Conservation (phyloP, 2,329 filamentous ascomycete genomes). For the Orbilia oligospora region DNA sequence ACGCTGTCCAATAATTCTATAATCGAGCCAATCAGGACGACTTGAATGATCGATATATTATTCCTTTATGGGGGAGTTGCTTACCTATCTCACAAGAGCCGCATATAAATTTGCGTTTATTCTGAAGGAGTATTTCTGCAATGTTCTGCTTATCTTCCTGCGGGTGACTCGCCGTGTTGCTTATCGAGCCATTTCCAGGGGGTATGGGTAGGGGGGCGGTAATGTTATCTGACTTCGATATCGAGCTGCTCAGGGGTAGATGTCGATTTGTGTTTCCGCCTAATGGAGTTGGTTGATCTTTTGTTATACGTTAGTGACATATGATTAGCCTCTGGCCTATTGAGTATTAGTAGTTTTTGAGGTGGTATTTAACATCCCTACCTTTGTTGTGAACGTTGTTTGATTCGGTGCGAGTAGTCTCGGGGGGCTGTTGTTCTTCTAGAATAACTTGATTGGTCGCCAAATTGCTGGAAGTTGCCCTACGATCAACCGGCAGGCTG, state of each 20-base stretch:
- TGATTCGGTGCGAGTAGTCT: no score
- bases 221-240: not conserved
- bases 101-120: not conserved
- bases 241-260: not conserved
- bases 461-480: not conserved
- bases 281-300: not conserved
- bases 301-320: not conserved
- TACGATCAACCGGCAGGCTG: not conserved
- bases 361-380: not conserved
- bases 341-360: not conserved
- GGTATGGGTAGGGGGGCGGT: not conserved
- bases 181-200: no score
- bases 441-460: not conserved
- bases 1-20: not conserved
- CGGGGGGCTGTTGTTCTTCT: not conserved
- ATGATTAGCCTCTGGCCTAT: not conserved
- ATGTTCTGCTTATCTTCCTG: not conserved
- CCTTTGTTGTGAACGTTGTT: not conserved
- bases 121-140: not conserved
- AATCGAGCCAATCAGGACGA: no score
- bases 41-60: no score
- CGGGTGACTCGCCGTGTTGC: not conserved
- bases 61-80: no score
- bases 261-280: no score
- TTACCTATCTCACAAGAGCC: not conserved